Evolutionary conservation across 306 rosid species (phyloP).

Genomic region (Quercus robur): DNA sequence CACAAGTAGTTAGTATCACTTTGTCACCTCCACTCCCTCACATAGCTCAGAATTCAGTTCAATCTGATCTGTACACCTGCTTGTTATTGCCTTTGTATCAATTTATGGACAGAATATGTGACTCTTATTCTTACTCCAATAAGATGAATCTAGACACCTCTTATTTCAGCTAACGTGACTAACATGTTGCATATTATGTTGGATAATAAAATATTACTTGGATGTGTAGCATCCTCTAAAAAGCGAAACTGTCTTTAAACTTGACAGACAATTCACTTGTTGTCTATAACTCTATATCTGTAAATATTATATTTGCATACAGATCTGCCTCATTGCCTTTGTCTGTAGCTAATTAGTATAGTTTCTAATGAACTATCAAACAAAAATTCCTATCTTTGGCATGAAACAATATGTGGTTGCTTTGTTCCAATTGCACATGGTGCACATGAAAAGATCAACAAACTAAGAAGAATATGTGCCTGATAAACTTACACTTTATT

Average conservation of each 20-base stretch:
- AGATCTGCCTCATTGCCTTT: conserved; percentile 15
- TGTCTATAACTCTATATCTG: not conserved
- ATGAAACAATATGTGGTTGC: conserved; percentile 4
- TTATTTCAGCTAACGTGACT: conserved; percentile 5
- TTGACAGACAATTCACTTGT: not conserved
- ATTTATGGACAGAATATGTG: not conserved
- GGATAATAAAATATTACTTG: not conserved
- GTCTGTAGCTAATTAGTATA: conserved; percentile 13
- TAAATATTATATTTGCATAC: not conserved
- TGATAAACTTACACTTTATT: not conserved
- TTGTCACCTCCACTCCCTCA: conserved; percentile 1
- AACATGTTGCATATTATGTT: not conserved
- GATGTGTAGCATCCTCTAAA: not conserved
- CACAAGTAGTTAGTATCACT: not conserved
- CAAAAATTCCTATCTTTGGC: conserved; percentile 9
- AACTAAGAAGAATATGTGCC: not conserved
- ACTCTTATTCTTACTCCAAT: not conserved
- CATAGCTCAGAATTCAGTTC: not conserved
- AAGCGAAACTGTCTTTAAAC: not conserved
- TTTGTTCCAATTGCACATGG: conserved; percentile 12
- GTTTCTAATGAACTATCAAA: conserved; percentile 5
- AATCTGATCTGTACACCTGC: not conserved
- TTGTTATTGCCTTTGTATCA: not conserved
- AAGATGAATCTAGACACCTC: not conserved
- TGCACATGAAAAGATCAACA: conserved; percentile 20